Evolutionary conservation across 495 filamentous ascomycete genomes (phyloP), one percentile per base, ranked within the genome.

Genomic region (Lepidopterella palustris): DNA sequence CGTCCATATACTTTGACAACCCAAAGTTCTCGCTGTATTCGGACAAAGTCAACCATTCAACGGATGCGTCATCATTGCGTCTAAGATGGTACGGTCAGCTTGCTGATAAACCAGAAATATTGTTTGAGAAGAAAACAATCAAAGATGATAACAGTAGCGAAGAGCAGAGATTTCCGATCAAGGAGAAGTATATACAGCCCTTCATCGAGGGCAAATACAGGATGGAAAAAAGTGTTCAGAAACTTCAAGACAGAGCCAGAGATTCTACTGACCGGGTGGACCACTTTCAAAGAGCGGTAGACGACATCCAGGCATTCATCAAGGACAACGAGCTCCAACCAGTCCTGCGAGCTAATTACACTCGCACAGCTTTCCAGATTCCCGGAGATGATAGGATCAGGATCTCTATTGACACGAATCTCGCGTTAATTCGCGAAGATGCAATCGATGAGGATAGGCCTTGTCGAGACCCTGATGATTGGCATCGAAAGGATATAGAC

Each of bases 1-100:
- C 90, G 21, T 96, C 91, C 20, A 80, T 98, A 26, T 98, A 98
- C 73, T 97, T 97, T 71, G 93, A 97, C 71, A 95, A 84, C 69
- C 74, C 84, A 24, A 82, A 85, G 49, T 97, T 98, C 71, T 78
- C 84, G 35, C 79, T 96, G 32, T 98, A 98, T 73, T 83, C 81
- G 18, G 78, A 87, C 45, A 97, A 97, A 72, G 82, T 98, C 11
- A 84, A 84, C 51, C 84, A 86, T 55, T 79, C 82, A n/a, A 73
- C 80, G 3, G 86, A 91, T 69, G 87, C 90, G 0, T 84, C 88
- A 27, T 96, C 92, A 10, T 73, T 98, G 54, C 82, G 95, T 5
- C 74, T 97, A 32, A 84, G 93, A 45, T 98, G 93, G 93, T 95
- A 89, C 60, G 92, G 91, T 3, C 85, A 95, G 64, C 76, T 98